These are phyloP conservation scores for Penicillium odoratum DNA, from an alignment of 495 filamentous ascomycete species.

Conservation along the genomic window DNA sequence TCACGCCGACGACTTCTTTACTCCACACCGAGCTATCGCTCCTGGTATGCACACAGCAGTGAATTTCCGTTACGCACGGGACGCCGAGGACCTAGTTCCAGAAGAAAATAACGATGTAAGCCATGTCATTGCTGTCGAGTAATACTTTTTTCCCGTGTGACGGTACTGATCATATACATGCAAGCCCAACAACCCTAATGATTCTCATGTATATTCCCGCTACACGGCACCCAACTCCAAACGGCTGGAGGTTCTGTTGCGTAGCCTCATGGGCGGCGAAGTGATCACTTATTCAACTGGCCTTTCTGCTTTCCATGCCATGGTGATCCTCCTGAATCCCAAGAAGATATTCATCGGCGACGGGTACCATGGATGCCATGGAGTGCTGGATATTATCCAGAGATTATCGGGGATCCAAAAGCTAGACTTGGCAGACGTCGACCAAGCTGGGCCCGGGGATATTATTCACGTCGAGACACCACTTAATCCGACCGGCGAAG, in stretches of 20 bases:
- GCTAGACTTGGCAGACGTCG: conserved; percentile 59
- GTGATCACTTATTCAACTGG: conserved; percentile 78
- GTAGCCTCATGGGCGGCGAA: conserved; percentile 65
- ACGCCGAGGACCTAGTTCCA: conserved; percentile 17
- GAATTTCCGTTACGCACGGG: conserved; percentile 23
- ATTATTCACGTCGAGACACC: conserved; percentile 89
- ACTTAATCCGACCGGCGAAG: conserved; percentile 81
- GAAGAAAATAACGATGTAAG: conserved; percentile 24
- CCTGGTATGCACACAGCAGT: conserved; percentile 24
- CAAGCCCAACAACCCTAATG: conserved; percentile 29
- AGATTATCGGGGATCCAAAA: conserved; percentile 67
- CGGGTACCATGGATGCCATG: conserved; percentile 91
- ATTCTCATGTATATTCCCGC: conserved; percentile 71
- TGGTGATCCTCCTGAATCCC: conserved; percentile 73
- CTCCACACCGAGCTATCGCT: conserved; percentile 21
- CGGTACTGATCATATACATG: no score
- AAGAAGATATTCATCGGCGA: conserved; percentile 70
- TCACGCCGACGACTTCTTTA: conserved; percentile 23
- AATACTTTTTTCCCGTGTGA: no score
- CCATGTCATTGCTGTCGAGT: background rate
- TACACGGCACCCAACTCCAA: conserved; percentile 69
- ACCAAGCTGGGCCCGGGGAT: conserved; percentile 67
- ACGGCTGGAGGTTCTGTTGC: conserved; percentile 76
- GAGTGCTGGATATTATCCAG: conserved; percentile 65
- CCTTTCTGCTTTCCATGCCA: conserved; percentile 82